Percentiles rank a stretch among this genome's conserved stretches.
Evolutionary conservation across 805 yeast genomes (phyloP).

Genomic region (Kodamaea hsintzibuensis): DNA sequence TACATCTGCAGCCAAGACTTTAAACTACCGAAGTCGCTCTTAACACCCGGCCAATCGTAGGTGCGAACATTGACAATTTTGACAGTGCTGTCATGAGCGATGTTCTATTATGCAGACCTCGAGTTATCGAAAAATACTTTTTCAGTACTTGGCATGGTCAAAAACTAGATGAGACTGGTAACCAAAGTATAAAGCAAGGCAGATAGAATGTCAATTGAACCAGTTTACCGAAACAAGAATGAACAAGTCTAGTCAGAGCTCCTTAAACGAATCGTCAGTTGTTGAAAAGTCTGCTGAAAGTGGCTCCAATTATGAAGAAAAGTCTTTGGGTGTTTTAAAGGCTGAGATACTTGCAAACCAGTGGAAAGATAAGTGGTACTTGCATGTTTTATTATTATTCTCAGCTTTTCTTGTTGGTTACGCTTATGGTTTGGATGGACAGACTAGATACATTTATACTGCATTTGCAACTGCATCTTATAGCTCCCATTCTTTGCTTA

Average conservation of each 20-base stretch:
- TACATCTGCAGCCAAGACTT: background rate
- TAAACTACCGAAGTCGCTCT: background rate
- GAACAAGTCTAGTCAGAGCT: background rate
- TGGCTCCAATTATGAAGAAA: slow-evolving; percentile 7
- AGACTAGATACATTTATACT: slow-evolving; percentile 21
- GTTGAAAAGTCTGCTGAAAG: background rate
- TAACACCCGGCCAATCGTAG: background rate
- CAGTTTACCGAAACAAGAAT: background rate
- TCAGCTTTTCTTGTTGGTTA: slow-evolving; percentile 27
- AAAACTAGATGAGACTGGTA: background rate
- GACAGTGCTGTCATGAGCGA: background rate
- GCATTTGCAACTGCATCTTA: slow-evolving; percentile 27
- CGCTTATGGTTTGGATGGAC: slow-evolving; percentile 28
- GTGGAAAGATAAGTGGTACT: slow-evolving; percentile 14
- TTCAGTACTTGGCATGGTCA: background rate
- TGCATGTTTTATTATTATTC: slow-evolving; percentile 13
- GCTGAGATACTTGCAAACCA: slow-evolving; percentile 24
- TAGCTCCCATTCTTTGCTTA: slow-evolving; percentile 22
- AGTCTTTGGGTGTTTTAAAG: slow-evolving; percentile 23
- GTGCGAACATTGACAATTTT: background rate
- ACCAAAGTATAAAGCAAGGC: background rate
- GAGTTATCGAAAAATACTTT: background rate
- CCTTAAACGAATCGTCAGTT: background rate
- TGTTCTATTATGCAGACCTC: background rate
- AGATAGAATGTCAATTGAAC: background rate